Conservation (phyloP, 805 yeast species). For the Metschnikowia borealis region DNA sequence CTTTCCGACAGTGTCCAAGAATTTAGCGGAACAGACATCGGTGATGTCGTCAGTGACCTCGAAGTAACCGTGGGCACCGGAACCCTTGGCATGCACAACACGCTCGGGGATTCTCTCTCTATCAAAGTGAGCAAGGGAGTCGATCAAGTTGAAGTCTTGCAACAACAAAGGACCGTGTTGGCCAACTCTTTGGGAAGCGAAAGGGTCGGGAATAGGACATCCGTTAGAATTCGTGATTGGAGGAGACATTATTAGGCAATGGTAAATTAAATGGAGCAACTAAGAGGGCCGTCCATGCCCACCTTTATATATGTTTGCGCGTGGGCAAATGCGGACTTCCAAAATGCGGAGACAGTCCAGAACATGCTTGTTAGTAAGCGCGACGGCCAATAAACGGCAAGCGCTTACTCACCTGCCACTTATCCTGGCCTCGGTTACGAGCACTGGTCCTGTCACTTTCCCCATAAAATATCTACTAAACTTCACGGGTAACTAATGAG, state of each 20-base stretch:
- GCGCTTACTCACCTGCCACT: conserved; percentile 4
- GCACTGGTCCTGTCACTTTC: neutral
- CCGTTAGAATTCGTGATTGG: conserved; percentile 71
- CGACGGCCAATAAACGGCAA: conserved; percentile 3
- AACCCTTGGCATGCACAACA: conserved; percentile 91
- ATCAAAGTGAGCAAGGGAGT: conserved; percentile 81
- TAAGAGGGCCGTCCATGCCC: neutral
- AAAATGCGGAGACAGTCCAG: conserved; percentile 9
- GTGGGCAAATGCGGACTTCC: neutral
- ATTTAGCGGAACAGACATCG: conserved; percentile 23
- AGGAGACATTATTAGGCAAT: conserved; percentile 42
- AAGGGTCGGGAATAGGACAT: conserved; percentile 70
- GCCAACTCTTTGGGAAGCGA: conserved; percentile 73
- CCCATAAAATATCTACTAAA: neutral
- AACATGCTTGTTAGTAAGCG: conserved; percentile 10
- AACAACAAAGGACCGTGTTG: conserved; percentile 73
- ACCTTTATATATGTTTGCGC: conserved; percentile 1
- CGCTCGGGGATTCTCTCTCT: conserved; percentile 89
- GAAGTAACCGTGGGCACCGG: conserved; percentile 85
- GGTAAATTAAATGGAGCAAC: neutral
- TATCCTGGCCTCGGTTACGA: neutral
- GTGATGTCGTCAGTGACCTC: conserved; percentile 67
- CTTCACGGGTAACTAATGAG: too few relatives aligned
- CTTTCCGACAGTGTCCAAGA: conserved; percentile 29
- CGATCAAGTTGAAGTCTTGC: conserved; percentile 79